A percentile compares a stretch with the other conserved stretches of the same genome.
phyloP scores from a whole-genome alignment of 495 filamentous ascomycete genomes.

The Podospora tetraspora region DNA sequence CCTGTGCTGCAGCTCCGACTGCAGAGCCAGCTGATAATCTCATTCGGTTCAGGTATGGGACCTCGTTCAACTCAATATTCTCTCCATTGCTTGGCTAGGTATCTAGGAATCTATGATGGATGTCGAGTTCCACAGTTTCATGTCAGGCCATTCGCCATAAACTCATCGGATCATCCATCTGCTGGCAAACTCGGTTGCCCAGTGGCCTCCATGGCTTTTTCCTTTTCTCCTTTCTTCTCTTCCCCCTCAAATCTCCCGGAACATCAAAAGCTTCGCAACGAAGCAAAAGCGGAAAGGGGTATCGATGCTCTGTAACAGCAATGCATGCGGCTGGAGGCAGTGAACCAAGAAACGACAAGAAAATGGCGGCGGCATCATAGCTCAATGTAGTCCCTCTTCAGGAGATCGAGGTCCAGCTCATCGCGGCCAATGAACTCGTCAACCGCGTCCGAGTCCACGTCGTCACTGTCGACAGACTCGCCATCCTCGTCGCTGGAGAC shows the following conservation, averaged over 20 bases:
- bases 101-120: neutral
- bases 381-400: conserved; percentile 43
- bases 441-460: conserved; percentile 83
- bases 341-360: neutral
- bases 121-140: neutral
- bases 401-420: conserved; percentile 35
- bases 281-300: conserved; percentile 16
- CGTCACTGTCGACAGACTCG: conserved; percentile 72
- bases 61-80: neutral
- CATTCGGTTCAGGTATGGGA: neutral
- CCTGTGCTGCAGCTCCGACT: neutral
- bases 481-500: conserved; percentile 81
- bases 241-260: neutral
- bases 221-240: neutral
- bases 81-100: neutral
- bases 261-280: neutral
- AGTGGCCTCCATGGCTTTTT: neutral
- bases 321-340: conserved; percentile 5
- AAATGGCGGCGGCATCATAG: conserved; percentile 28
- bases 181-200: neutral
- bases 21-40: neutral
- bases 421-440: conserved; percentile 60
- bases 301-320: conserved; percentile 13
- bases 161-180: neutral
- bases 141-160: neutral